A percentile compares a stretch with the other conserved stretches of the same genome.
These are phyloP conservation scores for Crithidia fasciculata DNA, from an alignment of 208 protist genomes.

Conservation along the genomic window DNA sequence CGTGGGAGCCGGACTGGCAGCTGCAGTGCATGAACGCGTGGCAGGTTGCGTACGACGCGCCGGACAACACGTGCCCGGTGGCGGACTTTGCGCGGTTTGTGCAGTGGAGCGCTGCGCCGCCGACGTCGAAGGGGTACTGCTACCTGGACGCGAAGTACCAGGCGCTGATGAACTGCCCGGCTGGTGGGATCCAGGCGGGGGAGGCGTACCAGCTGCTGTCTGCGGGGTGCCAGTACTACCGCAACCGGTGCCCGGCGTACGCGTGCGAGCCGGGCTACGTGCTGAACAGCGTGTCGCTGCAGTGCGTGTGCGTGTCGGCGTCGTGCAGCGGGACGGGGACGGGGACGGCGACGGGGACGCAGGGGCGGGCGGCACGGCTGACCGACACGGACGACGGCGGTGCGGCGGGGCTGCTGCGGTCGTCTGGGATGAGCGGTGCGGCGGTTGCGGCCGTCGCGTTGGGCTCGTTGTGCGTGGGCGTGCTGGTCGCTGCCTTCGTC, in stretches of 20 bases:
- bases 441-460: slow-evolving; percentile 8
- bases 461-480: slow-evolving; percentile 8
- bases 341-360: not conserved
- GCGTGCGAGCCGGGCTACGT: slow-evolving; percentile 23
- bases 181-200: slow-evolving; percentile 11
- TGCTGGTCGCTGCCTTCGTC: slow-evolving; percentile 16
- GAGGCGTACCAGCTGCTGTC: slow-evolving; percentile 9
- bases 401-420: not conserved
- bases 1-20: slow-evolving; percentile 36
- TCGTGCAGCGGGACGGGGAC: not conserved
- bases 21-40: slow-evolving; percentile 46
- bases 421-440: slow-evolving; percentile 9
- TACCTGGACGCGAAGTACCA: slow-evolving; percentile 45
- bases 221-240: slow-evolving; percentile 27
- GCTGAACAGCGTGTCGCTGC: slow-evolving; percentile 26
- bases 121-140: slow-evolving; percentile 41
- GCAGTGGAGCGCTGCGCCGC: slow-evolving; percentile 36
- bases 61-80: slow-evolving; percentile 45
- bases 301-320: slow-evolving; percentile 25
- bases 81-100: slow-evolving; percentile 52
- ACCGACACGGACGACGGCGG: not conserved
- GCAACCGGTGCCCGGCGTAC: slow-evolving; percentile 27
- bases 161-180: slow-evolving; percentile 24
- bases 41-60: slow-evolving; percentile 34
- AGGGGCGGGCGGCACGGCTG: not conserved